Evolutionary conservation across 805 yeast genomes (phyloP).

Genomic region (Starmerella asiatica): DNA sequence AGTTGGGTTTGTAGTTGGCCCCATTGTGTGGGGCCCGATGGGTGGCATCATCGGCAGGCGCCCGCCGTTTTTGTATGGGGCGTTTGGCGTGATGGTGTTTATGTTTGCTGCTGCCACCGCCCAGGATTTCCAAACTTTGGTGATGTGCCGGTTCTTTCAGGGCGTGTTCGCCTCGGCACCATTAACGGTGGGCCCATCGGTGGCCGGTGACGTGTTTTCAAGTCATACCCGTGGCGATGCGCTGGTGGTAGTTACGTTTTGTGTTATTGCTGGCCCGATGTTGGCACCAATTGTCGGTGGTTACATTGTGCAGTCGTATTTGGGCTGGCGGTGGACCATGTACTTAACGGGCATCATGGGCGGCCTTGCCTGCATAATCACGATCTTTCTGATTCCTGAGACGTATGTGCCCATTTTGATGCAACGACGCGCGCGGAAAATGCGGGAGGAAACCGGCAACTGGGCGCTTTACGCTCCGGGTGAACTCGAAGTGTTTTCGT

Average conservation of each 20-base stretch:
- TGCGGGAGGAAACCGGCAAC: slow-evolving; percentile 58
- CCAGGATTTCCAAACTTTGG: slow-evolving; percentile 58
- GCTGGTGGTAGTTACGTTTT: slow-evolving; percentile 52
- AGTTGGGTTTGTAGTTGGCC: slow-evolving; percentile 90
- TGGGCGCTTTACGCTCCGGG: slow-evolving; percentile 69
- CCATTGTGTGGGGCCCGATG: slow-evolving; percentile 78
- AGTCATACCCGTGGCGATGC: slow-evolving; percentile 61
- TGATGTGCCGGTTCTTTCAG: slow-evolving; percentile 61
- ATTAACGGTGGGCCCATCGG: slow-evolving; percentile 73
- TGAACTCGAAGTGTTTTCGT: slow-evolving; percentile 30
- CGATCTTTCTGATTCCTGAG: slow-evolving; percentile 43
- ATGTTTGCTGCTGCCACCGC: slow-evolving; percentile 67
- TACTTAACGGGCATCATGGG: slow-evolving; percentile 57
- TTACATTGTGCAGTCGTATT: slow-evolving; percentile 42
- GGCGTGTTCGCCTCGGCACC: slow-evolving; percentile 80
- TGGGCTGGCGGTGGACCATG: slow-evolving; percentile 78
- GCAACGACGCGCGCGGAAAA: slow-evolving; percentile 44
- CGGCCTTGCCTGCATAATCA: slow-evolving; percentile 30
- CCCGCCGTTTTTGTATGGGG: slow-evolving; percentile 42
- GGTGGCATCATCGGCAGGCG: slow-evolving; percentile 70
- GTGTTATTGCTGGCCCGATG: slow-evolving; percentile 61
- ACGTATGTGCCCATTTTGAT: slow-evolving; percentile 60
- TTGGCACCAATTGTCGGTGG: slow-evolving; percentile 70
- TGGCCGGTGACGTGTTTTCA: slow-evolving; percentile 68
- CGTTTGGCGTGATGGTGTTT: slow-evolving; percentile 45